Conservation (phyloP, 2,329 filamentous ascomycete genomes). For the Chaetomiaceae sp. region DNA sequence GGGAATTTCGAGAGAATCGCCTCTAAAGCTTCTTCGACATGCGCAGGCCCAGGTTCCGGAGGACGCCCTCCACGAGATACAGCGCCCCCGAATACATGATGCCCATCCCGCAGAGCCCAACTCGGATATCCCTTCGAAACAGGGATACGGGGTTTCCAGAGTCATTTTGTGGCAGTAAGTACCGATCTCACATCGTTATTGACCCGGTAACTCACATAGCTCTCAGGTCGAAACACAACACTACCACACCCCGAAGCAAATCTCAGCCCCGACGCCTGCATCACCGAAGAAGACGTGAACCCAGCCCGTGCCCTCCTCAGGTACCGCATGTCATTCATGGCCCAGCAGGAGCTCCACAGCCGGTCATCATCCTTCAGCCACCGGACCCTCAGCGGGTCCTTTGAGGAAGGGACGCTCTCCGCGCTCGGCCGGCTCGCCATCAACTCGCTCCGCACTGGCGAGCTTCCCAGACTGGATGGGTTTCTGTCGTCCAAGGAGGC, state of each 20-base stretch:
- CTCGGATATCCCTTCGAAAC: constrained; percentile 17
- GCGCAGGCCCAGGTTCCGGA: constrained; percentile 23
- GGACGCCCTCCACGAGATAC: constrained; percentile 12
- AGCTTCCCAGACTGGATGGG: constrained; percentile 9
- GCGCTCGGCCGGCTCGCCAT: constrained; percentile 20
- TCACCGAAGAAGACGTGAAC: constrained; percentile 51
- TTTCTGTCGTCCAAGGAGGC: constrained; percentile 10
- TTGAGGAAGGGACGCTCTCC: constrained; percentile 8
- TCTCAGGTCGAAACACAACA: constrained; percentile 51
- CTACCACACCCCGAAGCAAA: constrained; percentile 60
- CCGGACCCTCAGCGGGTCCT: neutral
- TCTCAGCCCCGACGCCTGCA: constrained; percentile 51
- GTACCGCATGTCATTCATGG: constrained; percentile 43
- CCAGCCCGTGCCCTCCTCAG: constrained; percentile 40
- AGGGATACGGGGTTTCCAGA: constrained; percentile 51
- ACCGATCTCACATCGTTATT: neutral
- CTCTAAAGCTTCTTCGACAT: constrained; percentile 17
- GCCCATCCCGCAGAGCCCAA: constrained; percentile 14
- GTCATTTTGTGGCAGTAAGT: constrained; percentile 44
- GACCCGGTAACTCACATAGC: neutral
- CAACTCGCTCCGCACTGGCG: constrained; percentile 16
- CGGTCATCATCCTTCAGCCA: constrained; percentile 4
- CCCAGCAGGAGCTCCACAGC: constrained; percentile 7
- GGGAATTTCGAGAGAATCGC: neutral
- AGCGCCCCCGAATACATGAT: constrained; percentile 19